These are phyloP conservation scores for Paecilomyces variotii DNA, from an alignment of 2,329 filamentous ascomycete species.

Conservation along the genomic window DNA sequence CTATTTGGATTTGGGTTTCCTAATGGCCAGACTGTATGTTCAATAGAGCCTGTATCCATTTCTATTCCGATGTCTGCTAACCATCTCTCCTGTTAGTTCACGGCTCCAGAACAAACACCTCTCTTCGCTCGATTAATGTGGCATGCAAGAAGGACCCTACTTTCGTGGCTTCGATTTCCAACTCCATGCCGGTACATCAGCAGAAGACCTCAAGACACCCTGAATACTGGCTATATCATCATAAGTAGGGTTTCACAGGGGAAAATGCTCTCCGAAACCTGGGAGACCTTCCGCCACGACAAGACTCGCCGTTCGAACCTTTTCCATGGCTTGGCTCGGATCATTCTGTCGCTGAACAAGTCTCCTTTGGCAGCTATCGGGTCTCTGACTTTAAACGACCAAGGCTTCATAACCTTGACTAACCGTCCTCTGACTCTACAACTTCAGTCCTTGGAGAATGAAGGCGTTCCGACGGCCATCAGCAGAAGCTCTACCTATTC, in stretches of 20 bases:
- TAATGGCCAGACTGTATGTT: constrained; percentile 17
- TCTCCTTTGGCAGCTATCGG: too few species aligned
- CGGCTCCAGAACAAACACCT: neutral
- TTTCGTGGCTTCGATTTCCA: neutral
- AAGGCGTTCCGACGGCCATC: too few species aligned
- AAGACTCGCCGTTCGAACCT: neutral
- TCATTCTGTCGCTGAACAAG: too few species aligned
- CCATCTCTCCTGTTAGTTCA: neutral
- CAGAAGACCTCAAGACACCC: neutral
- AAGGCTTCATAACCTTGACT: too few species aligned
- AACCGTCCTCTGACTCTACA: too few species aligned
- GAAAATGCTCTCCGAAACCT: neutral
- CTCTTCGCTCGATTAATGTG: neutral
- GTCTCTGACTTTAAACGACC: too few species aligned
- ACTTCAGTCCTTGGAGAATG: too few species aligned
- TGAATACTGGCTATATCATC: neutral
- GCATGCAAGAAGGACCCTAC: neutral
- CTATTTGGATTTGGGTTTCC: constrained; percentile 28
- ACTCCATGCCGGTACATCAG: neutral
- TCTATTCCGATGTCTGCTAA: too few species aligned
- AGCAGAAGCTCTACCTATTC: neutral
- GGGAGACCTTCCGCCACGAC: neutral
- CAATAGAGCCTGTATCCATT: neutral
- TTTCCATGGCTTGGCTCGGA: neutral
- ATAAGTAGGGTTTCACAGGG: neutral